Percentiles rank a stretch among this genome's conserved stretches.
phyloP scores from a whole-genome alignment of 2,329 filamentous ascomycete genomes.

The Aaosphaeria arxii region DNA sequence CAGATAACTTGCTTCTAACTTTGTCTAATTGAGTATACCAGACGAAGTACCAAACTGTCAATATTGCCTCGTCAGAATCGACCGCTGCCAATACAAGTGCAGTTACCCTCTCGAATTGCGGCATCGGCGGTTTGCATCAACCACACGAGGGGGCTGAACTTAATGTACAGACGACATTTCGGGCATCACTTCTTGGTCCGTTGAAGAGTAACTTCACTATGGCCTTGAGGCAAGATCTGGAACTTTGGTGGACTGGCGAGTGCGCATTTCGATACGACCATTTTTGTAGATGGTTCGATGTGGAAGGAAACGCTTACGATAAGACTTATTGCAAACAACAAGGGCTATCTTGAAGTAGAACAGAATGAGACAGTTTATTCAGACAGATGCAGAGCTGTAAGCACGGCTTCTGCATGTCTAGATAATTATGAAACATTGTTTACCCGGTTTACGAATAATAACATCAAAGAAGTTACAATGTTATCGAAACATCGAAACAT shows the following conservation, averaged over 20 bases:
- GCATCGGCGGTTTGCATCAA: neutral
- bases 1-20: neutral
- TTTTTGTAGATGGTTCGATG: neutral
- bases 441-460: no score
- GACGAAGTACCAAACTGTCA: neutral
- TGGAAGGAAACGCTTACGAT: neutral
- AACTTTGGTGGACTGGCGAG: neutral
- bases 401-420: no score
- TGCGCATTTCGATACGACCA: neutral
- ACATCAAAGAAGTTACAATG: no score
- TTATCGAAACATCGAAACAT: no score
- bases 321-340: neutral
- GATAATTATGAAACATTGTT: no score
- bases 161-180: neutral
- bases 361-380: no score
- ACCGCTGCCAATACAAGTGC: neutral
- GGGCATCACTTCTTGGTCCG: neutral
- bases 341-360: no score
- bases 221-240: neutral
- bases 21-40: neutral
- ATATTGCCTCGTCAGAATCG: neutral
- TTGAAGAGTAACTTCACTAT: neutral
- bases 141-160: neutral
- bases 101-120: neutral
- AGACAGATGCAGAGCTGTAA: no score